Conservation (phyloP, 768 basidiomycete species). For the Multifurca ochricompacta region DNA sequence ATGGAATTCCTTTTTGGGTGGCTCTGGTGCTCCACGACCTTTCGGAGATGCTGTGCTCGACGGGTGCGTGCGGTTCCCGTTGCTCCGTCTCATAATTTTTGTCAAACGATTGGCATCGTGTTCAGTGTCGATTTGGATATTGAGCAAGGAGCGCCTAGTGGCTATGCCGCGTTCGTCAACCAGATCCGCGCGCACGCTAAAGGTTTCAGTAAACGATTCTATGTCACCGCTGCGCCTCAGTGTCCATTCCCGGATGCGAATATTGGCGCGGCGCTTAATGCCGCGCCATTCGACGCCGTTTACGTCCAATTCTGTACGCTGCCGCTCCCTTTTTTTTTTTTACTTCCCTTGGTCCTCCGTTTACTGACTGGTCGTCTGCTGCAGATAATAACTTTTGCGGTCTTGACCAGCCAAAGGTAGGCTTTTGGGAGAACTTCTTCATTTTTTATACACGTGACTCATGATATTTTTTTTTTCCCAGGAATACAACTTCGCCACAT, state of each 20-base stretch:
- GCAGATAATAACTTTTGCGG: constrained; percentile 42
- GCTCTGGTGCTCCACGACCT: constrained; percentile 35
- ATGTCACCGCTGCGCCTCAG: constrained; percentile 34
- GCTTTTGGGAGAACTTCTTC: constrained; percentile 44
- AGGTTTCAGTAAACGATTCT: constrained; percentile 32
- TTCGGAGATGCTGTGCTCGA: constrained; percentile 41
- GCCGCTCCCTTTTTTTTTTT: background rate
- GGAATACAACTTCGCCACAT: constrained; percentile 40
- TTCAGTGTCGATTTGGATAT: constrained; percentile 35
- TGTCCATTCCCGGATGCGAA: constrained; percentile 33
- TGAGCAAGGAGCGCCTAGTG: constrained; percentile 28
- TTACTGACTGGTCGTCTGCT: background rate
- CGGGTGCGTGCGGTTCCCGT: constrained; percentile 30
- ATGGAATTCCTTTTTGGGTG: constrained; percentile 46
- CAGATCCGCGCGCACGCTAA: constrained; percentile 29
- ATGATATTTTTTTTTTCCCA: too few relatives aligned
- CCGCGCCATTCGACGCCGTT: constrained; percentile 32
- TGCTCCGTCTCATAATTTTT: background rate
- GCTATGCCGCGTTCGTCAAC: constrained; percentile 34
- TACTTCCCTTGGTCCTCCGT: background rate
- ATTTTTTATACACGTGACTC: too few relatives aligned
- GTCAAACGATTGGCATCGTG: background rate
- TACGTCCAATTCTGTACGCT: constrained; percentile 45
- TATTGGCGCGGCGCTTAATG: constrained; percentile 29
- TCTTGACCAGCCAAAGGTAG: constrained; percentile 38